phyloP scores from a whole-genome alignment of 2,329 filamentous ascomycete genomes.

The Verticillium isaacii region DNA sequence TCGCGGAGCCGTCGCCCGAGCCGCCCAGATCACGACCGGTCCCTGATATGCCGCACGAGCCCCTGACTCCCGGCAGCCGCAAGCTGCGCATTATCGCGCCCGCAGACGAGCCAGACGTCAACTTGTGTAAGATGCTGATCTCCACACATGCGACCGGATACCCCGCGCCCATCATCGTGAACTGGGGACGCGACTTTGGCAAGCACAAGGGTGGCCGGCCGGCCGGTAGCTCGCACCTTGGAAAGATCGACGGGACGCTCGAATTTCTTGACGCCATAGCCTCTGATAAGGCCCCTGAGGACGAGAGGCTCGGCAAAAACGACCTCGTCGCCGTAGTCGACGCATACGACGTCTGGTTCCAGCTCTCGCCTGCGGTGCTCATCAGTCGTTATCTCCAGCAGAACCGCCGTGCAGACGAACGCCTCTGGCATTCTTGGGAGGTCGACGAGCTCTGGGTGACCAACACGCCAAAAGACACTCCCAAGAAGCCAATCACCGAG shows the following conservation, averaged over 20 bases:
- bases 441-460: not conserved
- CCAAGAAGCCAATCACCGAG: not conserved
- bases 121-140: constrained; percentile 26
- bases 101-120: constrained; percentile 16
- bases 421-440: constrained; percentile 19
- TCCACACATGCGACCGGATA: constrained; percentile 21
- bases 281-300: constrained; percentile 3
- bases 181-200: constrained; percentile 17
- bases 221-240: constrained; percentile 20
- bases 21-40: too few species aligned
- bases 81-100: constrained; percentile 21
- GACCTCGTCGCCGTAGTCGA: constrained; percentile 30
- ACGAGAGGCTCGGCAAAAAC: constrained; percentile 13
- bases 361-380: constrained; percentile 29
- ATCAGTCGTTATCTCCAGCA: constrained; percentile 28
- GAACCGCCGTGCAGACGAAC: constrained; percentile 26
- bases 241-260: constrained; percentile 19
- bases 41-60: too few species aligned
- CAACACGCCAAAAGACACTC: too few species aligned
- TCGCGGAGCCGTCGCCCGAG: too few species aligned
- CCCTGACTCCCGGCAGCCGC: not conserved
- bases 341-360: constrained; percentile 33
- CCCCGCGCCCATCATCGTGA: constrained; percentile 21
- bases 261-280: constrained; percentile 17
- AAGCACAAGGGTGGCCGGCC: constrained; percentile 5